Conservation (phyloP, 352 stramenopile genomes). For the Phytopythium ostracodes region DNA sequence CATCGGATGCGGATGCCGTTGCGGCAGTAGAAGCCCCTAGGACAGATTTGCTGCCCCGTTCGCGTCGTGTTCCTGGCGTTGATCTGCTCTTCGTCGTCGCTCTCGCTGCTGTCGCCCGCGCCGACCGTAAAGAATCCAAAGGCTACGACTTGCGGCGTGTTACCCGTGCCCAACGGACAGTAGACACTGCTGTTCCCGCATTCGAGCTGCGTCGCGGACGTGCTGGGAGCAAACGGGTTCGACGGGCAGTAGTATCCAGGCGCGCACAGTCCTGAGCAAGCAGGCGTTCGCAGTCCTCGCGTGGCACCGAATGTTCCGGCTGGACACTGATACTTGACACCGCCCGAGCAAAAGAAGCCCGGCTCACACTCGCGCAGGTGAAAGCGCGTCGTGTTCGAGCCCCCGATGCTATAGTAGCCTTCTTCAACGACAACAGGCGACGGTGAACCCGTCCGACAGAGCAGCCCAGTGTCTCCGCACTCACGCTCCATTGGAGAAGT, state of each 20-base stretch:
- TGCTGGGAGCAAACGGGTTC: constrained; percentile 38
- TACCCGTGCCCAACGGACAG: constrained; percentile 54
- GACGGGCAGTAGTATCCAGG: constrained; percentile 74
- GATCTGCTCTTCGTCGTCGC: constrained; percentile 2
- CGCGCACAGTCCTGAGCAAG: constrained; percentile 59
- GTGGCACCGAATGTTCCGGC: constrained; percentile 64
- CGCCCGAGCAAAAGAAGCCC: constrained; percentile 71
- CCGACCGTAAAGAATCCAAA: constrained; percentile 53
- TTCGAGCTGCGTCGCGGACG: constrained; percentile 32
- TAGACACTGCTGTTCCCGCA: constrained; percentile 51
- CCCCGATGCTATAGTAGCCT: constrained; percentile 74
- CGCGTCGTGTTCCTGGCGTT: constrained; percentile 54
- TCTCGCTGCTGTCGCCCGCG: constrained; percentile 24
- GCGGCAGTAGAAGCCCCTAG: constrained; percentile 65
- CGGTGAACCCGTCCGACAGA: constrained; percentile 53
- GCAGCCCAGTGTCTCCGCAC: constrained; percentile 36
- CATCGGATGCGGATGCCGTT: constrained; percentile 62
- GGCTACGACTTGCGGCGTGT: constrained; percentile 31
- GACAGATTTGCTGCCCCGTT: constrained; percentile 42
- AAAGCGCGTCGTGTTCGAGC: constrained; percentile 52
- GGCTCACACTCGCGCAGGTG: constrained; percentile 59
- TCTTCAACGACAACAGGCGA: constrained; percentile 21
- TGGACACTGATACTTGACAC: constrained; percentile 66
- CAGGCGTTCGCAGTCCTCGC: constrained; percentile 24
- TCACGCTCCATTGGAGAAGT: constrained; percentile 28